phyloP scores from a whole-genome alignment of 2,329 filamentous ascomycete species.

The Fusarium nodosum region DNA sequence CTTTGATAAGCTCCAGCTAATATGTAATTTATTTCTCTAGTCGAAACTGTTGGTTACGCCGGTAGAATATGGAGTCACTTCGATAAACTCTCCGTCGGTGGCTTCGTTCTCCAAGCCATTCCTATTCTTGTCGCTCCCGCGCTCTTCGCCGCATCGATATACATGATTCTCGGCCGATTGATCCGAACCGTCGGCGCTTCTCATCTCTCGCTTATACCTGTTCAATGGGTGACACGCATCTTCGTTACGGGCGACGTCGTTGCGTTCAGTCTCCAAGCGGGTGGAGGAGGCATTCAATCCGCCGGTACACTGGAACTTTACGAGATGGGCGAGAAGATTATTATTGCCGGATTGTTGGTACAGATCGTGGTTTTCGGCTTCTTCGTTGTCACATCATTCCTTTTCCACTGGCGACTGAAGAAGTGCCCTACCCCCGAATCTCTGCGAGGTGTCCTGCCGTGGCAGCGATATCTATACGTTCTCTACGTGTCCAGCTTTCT shows the following conservation, averaged over 20 bases:
- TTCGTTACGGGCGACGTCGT: conserved; percentile 18
- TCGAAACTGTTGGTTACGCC: conserved; percentile 16
- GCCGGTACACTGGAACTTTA: conserved; percentile 6
- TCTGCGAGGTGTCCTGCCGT: neutral
- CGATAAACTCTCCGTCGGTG: conserved; percentile 3
- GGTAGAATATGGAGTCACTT: conserved; percentile 28
- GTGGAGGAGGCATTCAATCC: conserved; percentile 20
- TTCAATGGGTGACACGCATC: conserved; percentile 24
- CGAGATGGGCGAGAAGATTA: conserved; percentile 19
- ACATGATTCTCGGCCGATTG: conserved; percentile 26
- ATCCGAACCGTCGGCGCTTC: conserved; percentile 19
- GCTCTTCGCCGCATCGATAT: conserved; percentile 23
- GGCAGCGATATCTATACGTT: conserved; percentile 17
- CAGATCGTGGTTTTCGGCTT: conserved; percentile 21
- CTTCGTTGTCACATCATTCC: conserved; percentile 15
- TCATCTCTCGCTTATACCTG: conserved; percentile 8
- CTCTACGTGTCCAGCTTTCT: conserved; percentile 21
- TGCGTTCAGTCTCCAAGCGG: conserved; percentile 5
- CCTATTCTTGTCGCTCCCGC: conserved; percentile 25
- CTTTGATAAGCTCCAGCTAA: neutral
- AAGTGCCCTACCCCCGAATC: conserved; percentile 6
- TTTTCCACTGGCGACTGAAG: conserved; percentile 9
- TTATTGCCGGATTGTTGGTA: conserved; percentile 9
- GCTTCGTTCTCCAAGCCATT: conserved; percentile 18
- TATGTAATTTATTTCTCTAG: neutral